These are phyloP conservation scores for Jacaranda copaia DNA, from an alignment of 257 asterid genomes.

Conservation along the genomic window DNA sequence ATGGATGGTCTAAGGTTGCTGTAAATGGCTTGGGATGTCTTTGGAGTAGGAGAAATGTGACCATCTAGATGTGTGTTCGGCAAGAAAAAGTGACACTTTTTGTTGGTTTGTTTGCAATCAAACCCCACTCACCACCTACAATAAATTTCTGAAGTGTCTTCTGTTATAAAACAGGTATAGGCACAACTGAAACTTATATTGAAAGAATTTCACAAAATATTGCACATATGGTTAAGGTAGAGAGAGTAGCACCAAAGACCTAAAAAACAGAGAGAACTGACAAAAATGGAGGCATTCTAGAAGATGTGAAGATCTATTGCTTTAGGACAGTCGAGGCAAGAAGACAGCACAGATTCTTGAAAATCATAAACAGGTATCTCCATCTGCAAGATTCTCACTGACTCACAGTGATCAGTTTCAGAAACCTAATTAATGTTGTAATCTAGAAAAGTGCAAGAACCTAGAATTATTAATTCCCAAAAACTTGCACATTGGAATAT, in stretches of 20 bases:
- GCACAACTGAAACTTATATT: not conserved
- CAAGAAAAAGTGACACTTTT: slow-evolving; percentile 37
- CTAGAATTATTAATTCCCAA: not conserved
- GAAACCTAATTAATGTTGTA: not conserved
- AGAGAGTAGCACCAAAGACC: too few species aligned
- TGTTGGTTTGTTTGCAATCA: slow-evolving; percentile 42
- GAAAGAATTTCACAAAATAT: not conserved
- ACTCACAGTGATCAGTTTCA: not conserved
- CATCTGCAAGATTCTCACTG: too few species aligned
- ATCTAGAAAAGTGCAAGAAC: slow-evolving; percentile 1
- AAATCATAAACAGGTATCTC: not conserved
- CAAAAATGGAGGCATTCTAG: too few species aligned
- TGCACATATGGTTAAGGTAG: not conserved
- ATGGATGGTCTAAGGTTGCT: not conserved
- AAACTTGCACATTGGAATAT: not conserved
- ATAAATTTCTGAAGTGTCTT: slow-evolving; percentile 14
- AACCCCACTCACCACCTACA: slow-evolving; percentile 42
- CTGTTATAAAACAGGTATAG: not conserved
- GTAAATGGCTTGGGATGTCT: slow-evolving; percentile 9
- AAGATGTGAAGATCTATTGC: too few species aligned
- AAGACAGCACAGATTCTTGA: not conserved
- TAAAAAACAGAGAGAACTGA: too few species aligned
- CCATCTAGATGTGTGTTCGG: slow-evolving; percentile 34
- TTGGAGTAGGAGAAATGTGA: slow-evolving; percentile 32
- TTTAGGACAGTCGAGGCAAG: not conserved